Evolutionary conservation across 139 green algal genomes (phyloP), one percentile per base, ranked within the genome.

Genomic region (Dunaliella sp.): DNA sequence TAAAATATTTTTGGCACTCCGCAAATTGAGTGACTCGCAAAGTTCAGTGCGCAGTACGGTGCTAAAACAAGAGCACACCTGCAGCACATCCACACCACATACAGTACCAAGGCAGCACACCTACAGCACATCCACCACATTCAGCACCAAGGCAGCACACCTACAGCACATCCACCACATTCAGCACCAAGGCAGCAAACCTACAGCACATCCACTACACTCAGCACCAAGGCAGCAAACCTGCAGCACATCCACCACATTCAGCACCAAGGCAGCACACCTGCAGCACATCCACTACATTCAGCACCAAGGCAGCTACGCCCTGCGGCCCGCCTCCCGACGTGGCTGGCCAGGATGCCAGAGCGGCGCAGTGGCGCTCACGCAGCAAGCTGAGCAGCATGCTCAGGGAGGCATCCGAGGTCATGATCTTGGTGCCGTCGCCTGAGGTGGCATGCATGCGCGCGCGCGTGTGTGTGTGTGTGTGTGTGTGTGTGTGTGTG

Each of bases 321-420:
- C 88, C 88, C 34, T 34, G 33, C 12, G 37, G 77, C 0, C 90
- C 90, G 24, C 90, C 90, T 1, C 88, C 91, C 25, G 36, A 38
- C 7, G 75, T 1, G 0, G 32, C n/a, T 0, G 90, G 90, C 90
- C 90, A 93, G 0, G 86, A 81, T 24, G 38, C 36, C 36, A 93
- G 89, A 24, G 90, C 88, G 24, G 33, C 81, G 30, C 93, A 87
- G 86, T 94, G 92, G 3, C 84, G 87, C 38, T 90, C 81, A 0
- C 82, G 38, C 57, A 95, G 84, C 77, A 97, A 75, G n/a, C 59
- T 37, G 33, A 90, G n/a, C 81, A 95, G 82, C 34, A 86, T 84
- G 30, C 59, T 36, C 74, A 95, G 88, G 36, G 89, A n/a, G 30
- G 77, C 85, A 3, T 84, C 84, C 28, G 86, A 83, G 85, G 89